These are phyloP conservation scores for Picochlorum sp. DNA, from an alignment of 139 green algal genomes.

Conservation along the genomic window DNA sequence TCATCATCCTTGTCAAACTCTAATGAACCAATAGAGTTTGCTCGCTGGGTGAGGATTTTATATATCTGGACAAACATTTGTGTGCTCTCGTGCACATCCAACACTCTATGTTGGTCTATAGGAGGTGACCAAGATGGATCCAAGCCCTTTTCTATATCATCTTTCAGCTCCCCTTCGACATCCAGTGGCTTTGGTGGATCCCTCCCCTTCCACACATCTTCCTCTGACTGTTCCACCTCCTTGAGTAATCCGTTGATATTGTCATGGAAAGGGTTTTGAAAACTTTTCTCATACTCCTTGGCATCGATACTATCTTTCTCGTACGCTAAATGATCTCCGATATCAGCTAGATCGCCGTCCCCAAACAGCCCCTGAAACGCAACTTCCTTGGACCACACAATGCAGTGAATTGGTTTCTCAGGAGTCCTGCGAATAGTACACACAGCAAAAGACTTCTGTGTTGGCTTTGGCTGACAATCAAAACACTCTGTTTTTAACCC, in stretches of 20 bases:
- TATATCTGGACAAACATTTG: conserved; percentile 66
- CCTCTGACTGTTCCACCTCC: conserved; percentile 8
- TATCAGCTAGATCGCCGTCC: conserved; percentile 44
- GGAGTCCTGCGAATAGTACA: conserved; percentile 98
- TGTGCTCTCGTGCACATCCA: conserved; percentile 36
- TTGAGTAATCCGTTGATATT: conserved; percentile 33
- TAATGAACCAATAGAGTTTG: conserved; percentile 40
- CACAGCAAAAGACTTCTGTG: conserved; percentile 87
- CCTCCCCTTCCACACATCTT: conserved; percentile 73
- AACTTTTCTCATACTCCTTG: conserved; percentile 41
- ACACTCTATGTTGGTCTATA: conserved; percentile 47
- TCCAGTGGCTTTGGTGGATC: conserved; percentile 51
- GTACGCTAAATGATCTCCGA: conserved; percentile 25
- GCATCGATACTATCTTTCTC: conserved; percentile 18
- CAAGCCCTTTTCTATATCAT: not conserved
- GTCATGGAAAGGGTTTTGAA: conserved; percentile 45
- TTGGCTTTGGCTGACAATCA: conserved; percentile 81
- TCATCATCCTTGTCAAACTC: conserved; percentile 87
- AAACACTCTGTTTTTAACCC: conserved; percentile 83
- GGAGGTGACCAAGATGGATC: conserved; percentile 34
- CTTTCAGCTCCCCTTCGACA: conserved; percentile 7
- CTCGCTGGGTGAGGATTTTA: conserved; percentile 41
- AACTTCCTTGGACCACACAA: conserved; percentile 98
- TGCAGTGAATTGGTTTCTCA: conserved; percentile 94
- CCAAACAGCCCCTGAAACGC: conserved; percentile 91